Evolutionary conservation across 1,139 yeast species (phyloP).

Genomic region (Kurtzmaniella natalensis): DNA sequence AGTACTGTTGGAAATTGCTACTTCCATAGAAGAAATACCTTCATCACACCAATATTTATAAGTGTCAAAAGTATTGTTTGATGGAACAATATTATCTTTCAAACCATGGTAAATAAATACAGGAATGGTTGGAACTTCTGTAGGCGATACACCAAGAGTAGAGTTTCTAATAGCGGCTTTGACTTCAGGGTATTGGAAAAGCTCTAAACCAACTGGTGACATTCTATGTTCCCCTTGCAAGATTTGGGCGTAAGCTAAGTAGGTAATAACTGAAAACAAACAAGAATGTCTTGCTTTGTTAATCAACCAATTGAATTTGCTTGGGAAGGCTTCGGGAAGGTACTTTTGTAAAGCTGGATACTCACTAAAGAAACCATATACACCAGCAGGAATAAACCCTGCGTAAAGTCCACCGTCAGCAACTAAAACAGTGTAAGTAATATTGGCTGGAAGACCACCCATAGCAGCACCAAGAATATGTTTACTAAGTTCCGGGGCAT

Average conservation of each 20-base stretch:
- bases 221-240: slow-evolving; percentile 13
- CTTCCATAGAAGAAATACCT: slow-evolving; percentile 27
- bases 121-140: slow-evolving; percentile 26
- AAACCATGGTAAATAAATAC: slow-evolving; percentile 31
- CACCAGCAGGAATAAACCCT: slow-evolving; percentile 24
- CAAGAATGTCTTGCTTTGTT: slow-evolving; percentile 2
- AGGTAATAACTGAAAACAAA: background rate
- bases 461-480: slow-evolving; percentile 26
- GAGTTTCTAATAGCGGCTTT: slow-evolving; percentile 15
- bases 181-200: slow-evolving; percentile 15
- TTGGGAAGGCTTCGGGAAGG: background rate
- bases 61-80: slow-evolving; percentile 16
- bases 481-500: slow-evolving; percentile 28
- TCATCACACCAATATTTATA: slow-evolving; percentile 28
- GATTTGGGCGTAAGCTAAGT: slow-evolving; percentile 4
- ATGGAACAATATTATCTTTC: slow-evolving; percentile 26
- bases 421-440: slow-evolving; percentile 18
- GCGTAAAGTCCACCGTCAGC: slow-evolving; percentile 22
- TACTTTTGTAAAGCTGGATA: slow-evolving; percentile 18
- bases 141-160: slow-evolving; percentile 17
- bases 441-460: slow-evolving; percentile 28
- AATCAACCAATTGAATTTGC: background rate
- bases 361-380: slow-evolving; percentile 24
- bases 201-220: slow-evolving; percentile 13
- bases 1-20: slow-evolving; percentile 20